Evolutionary conservation across 371 early-diverging fungal genomes (phyloP).

Genomic region (Haplosporangium sp.): DNA sequence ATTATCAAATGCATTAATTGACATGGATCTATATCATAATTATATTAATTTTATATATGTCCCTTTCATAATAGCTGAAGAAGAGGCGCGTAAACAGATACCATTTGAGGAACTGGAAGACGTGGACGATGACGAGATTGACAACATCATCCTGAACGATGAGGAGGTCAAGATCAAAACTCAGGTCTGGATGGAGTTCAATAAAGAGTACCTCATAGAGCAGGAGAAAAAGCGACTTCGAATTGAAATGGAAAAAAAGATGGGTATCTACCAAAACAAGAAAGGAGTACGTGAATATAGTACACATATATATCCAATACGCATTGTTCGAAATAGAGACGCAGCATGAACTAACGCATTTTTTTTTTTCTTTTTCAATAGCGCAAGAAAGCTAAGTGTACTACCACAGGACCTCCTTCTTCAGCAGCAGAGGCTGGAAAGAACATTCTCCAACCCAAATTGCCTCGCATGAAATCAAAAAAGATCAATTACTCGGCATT

Average conservation of each 20-base stretch:
- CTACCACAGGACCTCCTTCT: constrained; percentile 48
- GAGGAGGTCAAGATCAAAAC: constrained; percentile 85
- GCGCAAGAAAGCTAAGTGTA: constrained; percentile 57
- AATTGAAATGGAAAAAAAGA: constrained; percentile 63
- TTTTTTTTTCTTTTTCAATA: constrained; percentile 10
- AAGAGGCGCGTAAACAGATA: constrained; percentile 35
- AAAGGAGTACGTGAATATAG: constrained; percentile 54
- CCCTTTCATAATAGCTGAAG: constrained; percentile 33
- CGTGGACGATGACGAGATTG: constrained; percentile 85
- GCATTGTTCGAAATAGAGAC: neutral
- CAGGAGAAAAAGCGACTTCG: constrained; percentile 64
- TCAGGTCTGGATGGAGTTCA: constrained; percentile 86
- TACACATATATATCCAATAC: neutral
- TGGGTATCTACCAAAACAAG: constrained; percentile 59
- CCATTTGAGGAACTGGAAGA: constrained; percentile 63
- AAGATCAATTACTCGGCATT: constrained; percentile 92
- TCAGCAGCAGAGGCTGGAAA: constrained; percentile 85
- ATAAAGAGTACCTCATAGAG: constrained; percentile 87
- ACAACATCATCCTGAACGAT: constrained; percentile 73
- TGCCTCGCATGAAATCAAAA: constrained; percentile 74
- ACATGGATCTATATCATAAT: no score
- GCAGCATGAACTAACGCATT: neutral
- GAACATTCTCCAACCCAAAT: constrained; percentile 70
- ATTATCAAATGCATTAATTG: neutral
- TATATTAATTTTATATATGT: neutral